These are phyloP conservation scores for Aspergillus felis DNA, from an alignment of 2,329 filamentous ascomycete species.

Conservation along the genomic window DNA sequence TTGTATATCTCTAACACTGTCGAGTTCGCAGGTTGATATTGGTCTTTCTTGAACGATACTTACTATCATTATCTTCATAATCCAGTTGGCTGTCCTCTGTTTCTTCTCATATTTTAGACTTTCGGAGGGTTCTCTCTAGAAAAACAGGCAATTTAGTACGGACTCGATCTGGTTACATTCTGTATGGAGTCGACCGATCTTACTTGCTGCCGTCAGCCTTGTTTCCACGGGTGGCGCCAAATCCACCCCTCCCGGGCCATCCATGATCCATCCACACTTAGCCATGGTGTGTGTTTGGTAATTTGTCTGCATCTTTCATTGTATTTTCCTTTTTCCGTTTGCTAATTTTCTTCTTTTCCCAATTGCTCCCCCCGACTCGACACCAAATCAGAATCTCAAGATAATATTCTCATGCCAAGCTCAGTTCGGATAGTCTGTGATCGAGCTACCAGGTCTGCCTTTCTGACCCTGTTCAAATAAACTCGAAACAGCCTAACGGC, in stretches of 20 bases:
- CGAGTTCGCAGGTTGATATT: not conserved
- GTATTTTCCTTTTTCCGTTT: not conserved
- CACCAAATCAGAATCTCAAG: not conserved
- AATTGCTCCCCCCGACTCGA: not conserved
- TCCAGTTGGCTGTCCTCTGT: not conserved
- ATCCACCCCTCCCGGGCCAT: constrained; percentile 16
- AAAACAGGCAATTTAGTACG: not conserved
- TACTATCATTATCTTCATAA: not conserved
- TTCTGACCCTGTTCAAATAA: constrained; percentile 28
- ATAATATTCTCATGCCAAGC: constrained; percentile 17
- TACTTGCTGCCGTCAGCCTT: constrained; percentile 26
- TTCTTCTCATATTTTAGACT: not conserved
- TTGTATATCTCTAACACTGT: constrained; percentile 9
- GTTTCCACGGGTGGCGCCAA: constrained; percentile 17
- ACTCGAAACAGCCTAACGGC: constrained; percentile 41
- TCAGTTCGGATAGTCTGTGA: constrained; percentile 3
- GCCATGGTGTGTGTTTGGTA: not conserved
- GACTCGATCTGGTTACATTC: constrained; percentile 22
- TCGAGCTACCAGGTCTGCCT: not conserved
- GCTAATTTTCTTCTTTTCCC: not conserved
- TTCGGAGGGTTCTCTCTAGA: not conserved
- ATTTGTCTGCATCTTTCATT: not conserved
- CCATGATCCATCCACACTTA: constrained; percentile 7
- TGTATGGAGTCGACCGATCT: constrained; percentile 20
- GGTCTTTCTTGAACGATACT: not conserved